Evolutionary conservation across 2,329 filamentous ascomycete species (phyloP), one percentile per base, ranked within the genome.

Genomic region (Fusarium verrucosum): DNA sequence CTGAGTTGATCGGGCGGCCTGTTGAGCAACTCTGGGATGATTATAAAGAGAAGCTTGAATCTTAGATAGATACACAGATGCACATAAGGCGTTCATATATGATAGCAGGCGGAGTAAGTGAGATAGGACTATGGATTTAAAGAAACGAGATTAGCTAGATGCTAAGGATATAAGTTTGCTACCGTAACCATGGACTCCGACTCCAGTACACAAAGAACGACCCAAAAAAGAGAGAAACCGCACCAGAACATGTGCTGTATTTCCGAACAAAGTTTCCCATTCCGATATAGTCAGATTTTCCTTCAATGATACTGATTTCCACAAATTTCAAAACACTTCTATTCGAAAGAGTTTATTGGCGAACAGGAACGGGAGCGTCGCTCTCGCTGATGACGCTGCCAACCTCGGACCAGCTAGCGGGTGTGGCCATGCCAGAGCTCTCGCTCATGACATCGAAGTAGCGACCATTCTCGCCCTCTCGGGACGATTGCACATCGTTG

Each of bases 11-110:
- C 69, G 91, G 90, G 0, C 75, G 81, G 37, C 81, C 83, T 1
- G 87, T 97, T 1, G 80, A 85, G 40, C 80, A 89, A 62, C 78
- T 97, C 26, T 97, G 92, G 90, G 79, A 82, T 19, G 88, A 92
- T 59, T 97, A 97, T 77, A 82, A 74, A 8, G 71, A 78, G 26
- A 71, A 68, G 23, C 40, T 76, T 11, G 61, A 68, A 41, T 43
- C 35, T 30, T 62, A 64, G 51, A 17, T 41, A 52, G 11, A 38
- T 8, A 23, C n/a, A 10, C 28, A 32, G 17, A 35, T 50, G 8
- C 30, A 59, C 32, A 22, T 50, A 52, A 11, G 49, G 26, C 36
- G 57, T 57, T 54, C n/a, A 47, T 25, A 10, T 25, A 47, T n/a
- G 19, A 43, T 23, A 26, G 28, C 19, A 28, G 28, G 17, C 10